A percentile compares a stretch with the other conserved stretches of the same genome.
phyloP scores from a whole-genome alignment of 2,329 filamentous ascomycete genomes.

The Coniella lustricola region DNA sequence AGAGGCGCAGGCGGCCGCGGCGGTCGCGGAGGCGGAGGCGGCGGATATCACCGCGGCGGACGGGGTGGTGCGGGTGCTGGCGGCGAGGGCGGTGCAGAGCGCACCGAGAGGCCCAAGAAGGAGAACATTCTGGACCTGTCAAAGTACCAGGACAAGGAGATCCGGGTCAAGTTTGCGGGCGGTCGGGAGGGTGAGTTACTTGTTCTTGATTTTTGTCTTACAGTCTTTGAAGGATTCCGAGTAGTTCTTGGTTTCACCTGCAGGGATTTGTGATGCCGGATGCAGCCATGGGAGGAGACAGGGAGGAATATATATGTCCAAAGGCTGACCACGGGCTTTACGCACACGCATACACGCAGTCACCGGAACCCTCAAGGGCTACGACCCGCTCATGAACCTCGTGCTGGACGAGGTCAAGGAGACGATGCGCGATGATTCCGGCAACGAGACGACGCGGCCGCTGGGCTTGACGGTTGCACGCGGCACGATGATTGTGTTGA shows the following conservation, averaged over 20 bases:
- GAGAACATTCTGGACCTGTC: slow-evolving; percentile 94
- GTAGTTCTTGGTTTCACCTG: no score
- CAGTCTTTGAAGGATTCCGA: no score
- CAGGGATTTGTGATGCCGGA: no score
- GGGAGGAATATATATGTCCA: no score
- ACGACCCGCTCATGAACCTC: slow-evolving; percentile 96
- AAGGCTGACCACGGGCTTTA: background rate
- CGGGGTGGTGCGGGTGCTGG: slow-evolving; percentile 38
- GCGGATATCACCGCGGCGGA: slow-evolving; percentile 40
- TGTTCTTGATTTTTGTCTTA: background rate
- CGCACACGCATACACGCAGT: no score
- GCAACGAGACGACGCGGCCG: slow-evolving; percentile 73
- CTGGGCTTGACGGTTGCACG: slow-evolving; percentile 85
- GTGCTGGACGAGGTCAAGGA: slow-evolving; percentile 94
- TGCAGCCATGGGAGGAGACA: no score
- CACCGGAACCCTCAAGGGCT: slow-evolving; percentile 84
- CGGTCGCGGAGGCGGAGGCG: slow-evolving; percentile 47
- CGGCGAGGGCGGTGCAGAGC: slow-evolving; percentile 42
- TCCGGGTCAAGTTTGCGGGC: slow-evolving; percentile 94
- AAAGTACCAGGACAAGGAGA: slow-evolving; percentile 96
- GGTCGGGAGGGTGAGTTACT: slow-evolving; percentile 69
- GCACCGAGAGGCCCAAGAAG: slow-evolving; percentile 81
- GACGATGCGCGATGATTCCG: slow-evolving; percentile 83
- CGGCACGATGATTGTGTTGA: slow-evolving; percentile 85
- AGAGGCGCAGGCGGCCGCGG: slow-evolving; percentile 18